Base-by-base conservation (phyloP, 2,329 filamentous ascomycete species). In the Zasmidium cellare region DNA sequence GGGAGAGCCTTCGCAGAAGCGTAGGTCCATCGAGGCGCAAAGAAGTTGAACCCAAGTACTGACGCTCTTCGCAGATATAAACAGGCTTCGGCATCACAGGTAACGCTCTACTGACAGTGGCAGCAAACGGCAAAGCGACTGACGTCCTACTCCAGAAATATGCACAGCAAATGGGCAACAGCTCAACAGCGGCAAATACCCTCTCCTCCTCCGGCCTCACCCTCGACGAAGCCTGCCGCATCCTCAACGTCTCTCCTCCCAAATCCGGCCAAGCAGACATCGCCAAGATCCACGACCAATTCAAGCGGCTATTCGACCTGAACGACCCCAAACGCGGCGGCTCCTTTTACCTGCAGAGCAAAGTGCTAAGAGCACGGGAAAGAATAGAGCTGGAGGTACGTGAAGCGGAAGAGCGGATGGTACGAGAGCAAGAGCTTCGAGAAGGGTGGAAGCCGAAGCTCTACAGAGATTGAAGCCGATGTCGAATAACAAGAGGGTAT, bases 331-430 rank as follows among this genome's bases (percentile, higher is more conserved):
- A 96, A 76, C 96, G 96, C 72, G 94, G 94, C 35, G 94, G 94
- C 53, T 97, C 92, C 70, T 99, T 99, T 77, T 99, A 99, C 76
- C 82, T 99, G 50, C 94, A 99, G 78, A 97, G 93, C 82, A 99
- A 99, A 79, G 86, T 99, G 55, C 78, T 97, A 67, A 83, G 94
- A 62, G 94, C 94, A 58, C 85, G 93, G 69, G 93, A 99, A 78
- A 82, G 94, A 64, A 89, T 99, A 77, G 93, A 97, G 79, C 83
- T 88, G 69, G 93, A 99, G 77, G 79, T 94, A 44, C 82, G 87
- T 64, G 86, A 89, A 58, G 84, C 87, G 59, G 81, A 86, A 69
- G 87, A 90, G 72, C 86, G 87, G 72, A 82, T 84, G 14, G 86
- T 87, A 66, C 81, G 86, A 69, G 91, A 96, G 71, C 87, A 88